A percentile compares a stretch with the other conserved stretches of the same genome.
Evolutionary conservation across 192 early-diverging fungal genomes (phyloP).

Genomic region (Linnemannia zychae): DNA sequence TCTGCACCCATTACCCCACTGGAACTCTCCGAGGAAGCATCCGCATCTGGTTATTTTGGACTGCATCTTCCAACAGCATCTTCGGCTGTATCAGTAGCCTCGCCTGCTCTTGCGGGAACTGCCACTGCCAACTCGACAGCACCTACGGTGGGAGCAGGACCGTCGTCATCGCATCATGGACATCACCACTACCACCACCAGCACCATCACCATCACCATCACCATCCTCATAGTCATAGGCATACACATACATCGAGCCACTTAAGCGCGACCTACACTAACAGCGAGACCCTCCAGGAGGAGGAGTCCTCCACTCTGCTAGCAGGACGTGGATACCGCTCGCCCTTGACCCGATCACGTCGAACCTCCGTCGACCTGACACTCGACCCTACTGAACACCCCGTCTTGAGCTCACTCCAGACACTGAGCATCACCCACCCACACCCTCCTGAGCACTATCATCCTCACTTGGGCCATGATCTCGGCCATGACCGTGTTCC

Average conservation of each 20-base stretch:
- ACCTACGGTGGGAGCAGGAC: not conserved
- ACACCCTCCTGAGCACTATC: conserved; percentile 40
- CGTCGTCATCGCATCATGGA: not conserved
- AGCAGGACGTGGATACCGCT: not conserved
- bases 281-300: not conserved
- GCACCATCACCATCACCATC: not conserved
- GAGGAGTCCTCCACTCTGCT: not conserved
- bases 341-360: conserved; percentile 20
- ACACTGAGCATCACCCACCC: conserved; percentile 31
- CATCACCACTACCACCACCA: conserved; percentile 19
- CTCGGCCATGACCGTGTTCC: conserved; percentile 46
- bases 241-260: conserved; percentile 34
- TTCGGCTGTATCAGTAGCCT: conserved; percentile 3
- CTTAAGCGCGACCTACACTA: conserved; percentile 27
- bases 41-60: conserved; percentile 35
- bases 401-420: conserved; percentile 32
- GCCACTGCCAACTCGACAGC: not conserved
- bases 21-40: conserved; percentile 39
- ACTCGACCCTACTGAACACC: conserved; percentile 33
- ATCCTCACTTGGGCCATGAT: conserved; percentile 42
- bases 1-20: conserved; percentile 53
- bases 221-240: conserved; percentile 13
- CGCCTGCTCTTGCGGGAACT: not conserved
- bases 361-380: conserved; percentile 19
- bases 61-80: conserved; percentile 19